Percentiles rank a stretch among this genome's conserved stretches.
These are phyloP conservation scores for Pythium aquatile DNA, from an alignment of 352 stramenopile genomes.

Conservation along the genomic window DNA sequence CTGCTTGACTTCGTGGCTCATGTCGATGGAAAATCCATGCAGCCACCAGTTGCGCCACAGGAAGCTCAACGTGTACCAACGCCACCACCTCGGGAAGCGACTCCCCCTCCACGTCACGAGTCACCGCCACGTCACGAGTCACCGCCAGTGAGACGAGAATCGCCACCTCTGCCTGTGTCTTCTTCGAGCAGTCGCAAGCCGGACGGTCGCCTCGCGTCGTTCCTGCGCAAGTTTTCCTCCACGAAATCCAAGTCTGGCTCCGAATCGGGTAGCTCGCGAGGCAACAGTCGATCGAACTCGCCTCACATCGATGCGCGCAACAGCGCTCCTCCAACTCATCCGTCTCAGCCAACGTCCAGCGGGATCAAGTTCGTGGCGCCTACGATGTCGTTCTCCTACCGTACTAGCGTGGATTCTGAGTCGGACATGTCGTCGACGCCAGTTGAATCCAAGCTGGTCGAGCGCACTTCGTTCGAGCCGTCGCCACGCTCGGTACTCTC, in stretches of 20 bases:
- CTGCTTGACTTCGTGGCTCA: slow-evolving; percentile 28
- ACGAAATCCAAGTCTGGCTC: slow-evolving; percentile 20
- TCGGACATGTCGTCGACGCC: slow-evolving; percentile 15
- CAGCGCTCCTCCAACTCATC: slow-evolving; percentile 10
- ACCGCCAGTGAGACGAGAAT: slow-evolving; percentile 3
- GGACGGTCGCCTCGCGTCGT: slow-evolving; percentile 16
- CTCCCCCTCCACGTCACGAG: slow-evolving; percentile 5
- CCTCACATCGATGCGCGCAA: slow-evolving; percentile 15
- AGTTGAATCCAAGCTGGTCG: slow-evolving; percentile 18
- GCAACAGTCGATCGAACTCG: slow-evolving; percentile 22
- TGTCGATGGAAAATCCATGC: slow-evolving; percentile 12
- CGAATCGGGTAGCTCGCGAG: slow-evolving; percentile 10
- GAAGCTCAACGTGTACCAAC: background rate
- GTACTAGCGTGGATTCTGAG: slow-evolving; percentile 14
- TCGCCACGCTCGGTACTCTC: slow-evolving; percentile 17
- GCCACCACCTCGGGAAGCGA: background rate
- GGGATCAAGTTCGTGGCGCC: slow-evolving; percentile 1
- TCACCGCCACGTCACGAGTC: slow-evolving; percentile 9
- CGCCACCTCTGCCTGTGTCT: background rate
- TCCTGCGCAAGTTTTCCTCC: slow-evolving; percentile 33
- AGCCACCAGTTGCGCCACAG: background rate
- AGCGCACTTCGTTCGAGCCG: slow-evolving; percentile 7
- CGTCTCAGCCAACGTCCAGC: background rate
- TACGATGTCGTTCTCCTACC: slow-evolving; percentile 6
- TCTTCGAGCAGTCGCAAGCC: background rate